These are phyloP conservation scores for Boletus insuetus DNA, from an alignment of 768 basidiomycete genomes.

Conservation along the genomic window DNA sequence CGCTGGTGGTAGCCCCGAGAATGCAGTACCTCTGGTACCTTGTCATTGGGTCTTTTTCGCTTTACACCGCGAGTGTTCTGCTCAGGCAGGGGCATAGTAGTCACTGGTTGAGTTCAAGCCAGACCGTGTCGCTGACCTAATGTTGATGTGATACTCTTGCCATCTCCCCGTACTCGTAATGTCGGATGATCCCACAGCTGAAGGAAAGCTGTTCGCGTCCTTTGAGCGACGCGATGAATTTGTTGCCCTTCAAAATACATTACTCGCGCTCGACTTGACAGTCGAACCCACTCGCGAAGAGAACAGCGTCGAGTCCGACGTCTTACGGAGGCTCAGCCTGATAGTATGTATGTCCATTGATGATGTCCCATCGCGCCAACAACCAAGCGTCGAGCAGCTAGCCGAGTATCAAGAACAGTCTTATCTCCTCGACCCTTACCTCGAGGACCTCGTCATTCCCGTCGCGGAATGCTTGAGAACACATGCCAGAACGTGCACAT, in stretches of 20 bases:
- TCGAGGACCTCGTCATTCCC: constrained; percentile 77
- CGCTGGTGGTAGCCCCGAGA: neutral
- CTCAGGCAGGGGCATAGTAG: constrained; percentile 6
- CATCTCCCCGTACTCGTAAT: constrained; percentile 19
- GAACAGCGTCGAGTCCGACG: constrained; percentile 39
- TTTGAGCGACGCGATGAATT: constrained; percentile 69
- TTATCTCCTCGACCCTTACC: constrained; percentile 85
- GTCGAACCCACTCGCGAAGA: constrained; percentile 43
- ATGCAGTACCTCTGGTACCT: constrained; percentile 31
- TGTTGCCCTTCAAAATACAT: constrained; percentile 43
- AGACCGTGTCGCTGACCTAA: constrained; percentile 20
- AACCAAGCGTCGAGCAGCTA: constrained; percentile 47
- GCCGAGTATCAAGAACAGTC: constrained; percentile 91
- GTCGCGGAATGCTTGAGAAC: constrained; percentile 62
- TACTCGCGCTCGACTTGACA: constrained; percentile 50
- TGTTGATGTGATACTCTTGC: neutral
- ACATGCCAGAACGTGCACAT: constrained; percentile 45
- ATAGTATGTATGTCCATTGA: constrained; percentile 46
- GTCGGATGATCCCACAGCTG: constrained; percentile 39
- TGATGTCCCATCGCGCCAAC: neutral
- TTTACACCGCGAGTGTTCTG: constrained; percentile 34
- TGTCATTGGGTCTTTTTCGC: constrained; percentile 41
- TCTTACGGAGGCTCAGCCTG: constrained; percentile 42
- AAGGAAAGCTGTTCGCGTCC: constrained; percentile 47
- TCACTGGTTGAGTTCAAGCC: too few species aligned